A percentile compares a stretch with the other conserved stretches of the same genome.
Evolutionary conservation across 202 grass and related monocot genomes (phyloP).

Genomic region (Dendrocalamus latiflorus): DNA sequence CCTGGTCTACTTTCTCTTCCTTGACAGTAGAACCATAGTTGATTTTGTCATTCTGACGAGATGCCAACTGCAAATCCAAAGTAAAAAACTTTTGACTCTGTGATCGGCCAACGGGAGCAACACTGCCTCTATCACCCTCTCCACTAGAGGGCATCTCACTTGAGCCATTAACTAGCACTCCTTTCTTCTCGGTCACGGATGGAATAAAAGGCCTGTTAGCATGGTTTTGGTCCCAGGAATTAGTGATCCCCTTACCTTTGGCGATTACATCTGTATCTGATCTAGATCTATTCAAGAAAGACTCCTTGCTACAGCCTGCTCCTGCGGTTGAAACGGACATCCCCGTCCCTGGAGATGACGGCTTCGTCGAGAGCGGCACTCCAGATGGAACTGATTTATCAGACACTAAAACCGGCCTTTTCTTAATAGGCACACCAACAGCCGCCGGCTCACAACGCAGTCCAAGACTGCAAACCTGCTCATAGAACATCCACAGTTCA

Average conservation of each 20-base stretch:
- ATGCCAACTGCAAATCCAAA: conserved; percentile 33
- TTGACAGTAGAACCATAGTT: conserved; percentile 33
- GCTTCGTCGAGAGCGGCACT: conserved; percentile 11
- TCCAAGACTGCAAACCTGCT: conserved; percentile 35
- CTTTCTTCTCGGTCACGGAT: neutral
- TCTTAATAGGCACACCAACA: conserved; percentile 75
- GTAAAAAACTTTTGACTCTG: conserved; percentile 21
- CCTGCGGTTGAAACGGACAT: no score
- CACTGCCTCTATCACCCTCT: conserved; percentile 5
- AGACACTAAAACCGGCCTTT: conserved; percentile 52
- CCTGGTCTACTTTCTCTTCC: conserved; percentile 46
- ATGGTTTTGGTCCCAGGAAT: conserved; percentile 20
- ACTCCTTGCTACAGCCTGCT: neutral
- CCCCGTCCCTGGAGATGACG: neutral
- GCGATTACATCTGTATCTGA: neutral
- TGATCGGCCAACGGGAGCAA: conserved; percentile 2
- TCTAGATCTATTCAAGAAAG: conserved; percentile 31
- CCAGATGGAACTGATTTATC: conserved; percentile 19
- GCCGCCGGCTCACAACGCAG: conserved; percentile 29
- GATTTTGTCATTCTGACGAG: conserved; percentile 9
- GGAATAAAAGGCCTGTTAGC: neutral
- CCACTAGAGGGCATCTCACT: neutral
- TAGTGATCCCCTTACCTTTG: conserved; percentile 20
- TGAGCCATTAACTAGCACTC: conserved; percentile 11
- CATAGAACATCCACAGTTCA: conserved; percentile 25